A percentile compares a stretch with the other conserved stretches of the same genome.
These are phyloP conservation scores for Colletotrichum phormii DNA, from an alignment of 2,329 filamentous ascomycete genomes.

Conservation along the genomic window DNA sequence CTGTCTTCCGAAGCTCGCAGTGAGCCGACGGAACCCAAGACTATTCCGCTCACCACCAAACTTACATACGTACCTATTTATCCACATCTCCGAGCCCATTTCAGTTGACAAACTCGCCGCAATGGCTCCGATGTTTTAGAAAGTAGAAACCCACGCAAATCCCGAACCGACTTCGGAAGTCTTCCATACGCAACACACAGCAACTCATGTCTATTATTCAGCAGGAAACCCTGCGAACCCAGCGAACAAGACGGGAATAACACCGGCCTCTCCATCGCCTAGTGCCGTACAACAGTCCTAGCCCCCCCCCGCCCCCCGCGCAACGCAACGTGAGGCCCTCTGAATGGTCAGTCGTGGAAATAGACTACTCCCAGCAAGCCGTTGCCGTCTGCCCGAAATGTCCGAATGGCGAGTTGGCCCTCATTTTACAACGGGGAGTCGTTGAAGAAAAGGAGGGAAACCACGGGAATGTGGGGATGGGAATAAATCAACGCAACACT, in stretches of 20 bases:
- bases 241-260: neutral
- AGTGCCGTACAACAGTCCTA: no score
- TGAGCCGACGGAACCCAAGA: no score
- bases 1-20: neutral
- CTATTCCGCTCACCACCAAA: neutral
- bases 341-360: neutral
- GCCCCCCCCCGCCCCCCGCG: no score
- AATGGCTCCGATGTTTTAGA: neutral
- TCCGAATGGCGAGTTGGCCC: neutral
- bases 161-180: neutral
- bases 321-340: neutral
- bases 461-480: neutral
- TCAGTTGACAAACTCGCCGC: neutral
- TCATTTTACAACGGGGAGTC: neutral
- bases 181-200: neutral
- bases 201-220: neutral
- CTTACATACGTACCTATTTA: no score
- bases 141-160: no score
- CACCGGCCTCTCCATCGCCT: no score
- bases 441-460: neutral
- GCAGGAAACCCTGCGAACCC: neutral
- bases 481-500: neutral
- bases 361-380: neutral
- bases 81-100: neutral
- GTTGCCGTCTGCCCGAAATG: constrained; percentile 3